Percentiles rank a stretch among this genome's conserved stretches.
Evolutionary conservation across 208 protist species (phyloP).

Genomic region (Acanthamoeba healyi): DNA sequence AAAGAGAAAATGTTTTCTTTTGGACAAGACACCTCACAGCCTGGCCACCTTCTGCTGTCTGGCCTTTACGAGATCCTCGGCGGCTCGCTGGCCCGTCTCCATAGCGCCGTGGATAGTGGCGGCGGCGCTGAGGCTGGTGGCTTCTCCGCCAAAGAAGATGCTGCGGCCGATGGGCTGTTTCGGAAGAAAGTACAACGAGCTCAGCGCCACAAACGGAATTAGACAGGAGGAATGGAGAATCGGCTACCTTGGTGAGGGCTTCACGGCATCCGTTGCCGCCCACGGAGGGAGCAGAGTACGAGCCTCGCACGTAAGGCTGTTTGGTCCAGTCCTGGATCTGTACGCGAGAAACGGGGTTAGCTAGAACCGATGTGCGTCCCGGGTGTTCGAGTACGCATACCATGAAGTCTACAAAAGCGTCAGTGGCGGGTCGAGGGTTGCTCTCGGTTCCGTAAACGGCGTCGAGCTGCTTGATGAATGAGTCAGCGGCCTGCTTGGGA

Average conservation of each 20-base stretch:
- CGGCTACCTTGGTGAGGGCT: background rate
- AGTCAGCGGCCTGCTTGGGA: slow-evolving; percentile 1
- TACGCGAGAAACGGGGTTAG: no score
- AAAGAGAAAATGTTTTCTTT: background rate
- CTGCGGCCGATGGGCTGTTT: slow-evolving; percentile 6
- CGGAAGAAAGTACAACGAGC: no score
- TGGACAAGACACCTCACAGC: background rate
- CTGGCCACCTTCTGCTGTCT: slow-evolving; percentile 14
- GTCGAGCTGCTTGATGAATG: slow-evolving; percentile 32
- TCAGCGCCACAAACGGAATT: background rate
- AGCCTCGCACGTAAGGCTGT: slow-evolving; percentile 43
- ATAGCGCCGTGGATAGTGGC: slow-evolving; percentile 20
- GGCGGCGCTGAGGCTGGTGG: slow-evolving; percentile 1
- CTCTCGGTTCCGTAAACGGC: slow-evolving; percentile 48
- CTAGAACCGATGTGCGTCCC: background rate
- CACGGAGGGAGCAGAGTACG: slow-evolving; percentile 16
- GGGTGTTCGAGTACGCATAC: background rate
- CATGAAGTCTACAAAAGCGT: slow-evolving; percentile 28
- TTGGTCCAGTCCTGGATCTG: slow-evolving; percentile 48
- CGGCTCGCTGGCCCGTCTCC: background rate
- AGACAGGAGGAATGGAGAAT: background rate
- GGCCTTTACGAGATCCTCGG: background rate
- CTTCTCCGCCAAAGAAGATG: slow-evolving; percentile 27
- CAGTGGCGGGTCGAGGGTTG: background rate
- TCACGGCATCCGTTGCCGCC: background rate